These are phyloP conservation scores for Microstegium vimineum DNA, from an alignment of 176 grass and related monocot genomes.

Conservation along the genomic window DNA sequence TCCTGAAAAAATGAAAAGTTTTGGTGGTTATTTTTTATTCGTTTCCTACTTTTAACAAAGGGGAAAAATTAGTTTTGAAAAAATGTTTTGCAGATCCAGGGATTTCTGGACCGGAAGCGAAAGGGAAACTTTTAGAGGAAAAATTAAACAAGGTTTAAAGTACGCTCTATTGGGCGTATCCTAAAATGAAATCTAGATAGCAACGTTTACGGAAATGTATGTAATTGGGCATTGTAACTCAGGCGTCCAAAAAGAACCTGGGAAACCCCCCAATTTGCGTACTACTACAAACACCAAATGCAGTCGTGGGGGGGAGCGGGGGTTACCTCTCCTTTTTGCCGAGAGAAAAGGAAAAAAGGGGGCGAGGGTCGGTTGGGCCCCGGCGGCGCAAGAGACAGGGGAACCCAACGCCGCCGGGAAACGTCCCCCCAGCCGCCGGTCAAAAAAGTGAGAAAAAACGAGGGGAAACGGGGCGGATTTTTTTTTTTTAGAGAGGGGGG, in stretches of 20 bases:
- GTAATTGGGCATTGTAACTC: not conserved
- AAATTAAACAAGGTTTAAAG: not conserved
- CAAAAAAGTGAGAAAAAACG: not conserved
- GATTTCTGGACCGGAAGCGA: not conserved
- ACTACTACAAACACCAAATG: not conserved
- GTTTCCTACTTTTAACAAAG: no score
- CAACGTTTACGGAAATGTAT: not conserved
- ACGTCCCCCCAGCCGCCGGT: not conserved
- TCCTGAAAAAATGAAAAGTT: not conserved
- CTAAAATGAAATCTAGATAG: not conserved
- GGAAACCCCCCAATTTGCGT: not conserved
- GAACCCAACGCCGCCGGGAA: not conserved
- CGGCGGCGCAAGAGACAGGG: not conserved
- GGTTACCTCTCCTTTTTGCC: constrained; percentile 14
- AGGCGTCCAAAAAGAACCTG: not conserved
- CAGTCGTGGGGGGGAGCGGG: not conserved
- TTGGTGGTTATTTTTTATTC: no score
- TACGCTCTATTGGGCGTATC: not conserved
- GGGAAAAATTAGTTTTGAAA: not conserved
- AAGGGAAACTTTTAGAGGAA: not conserved
- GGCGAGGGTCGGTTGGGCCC: not conserved
- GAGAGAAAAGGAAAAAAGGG: not conserved
- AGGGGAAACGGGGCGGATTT: no score
- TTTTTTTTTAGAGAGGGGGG: no score
- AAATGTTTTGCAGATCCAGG: not conserved